Conservation (phyloP, 2,329 filamentous ascomycete species). For the Alternaria ethzedia region DNA sequence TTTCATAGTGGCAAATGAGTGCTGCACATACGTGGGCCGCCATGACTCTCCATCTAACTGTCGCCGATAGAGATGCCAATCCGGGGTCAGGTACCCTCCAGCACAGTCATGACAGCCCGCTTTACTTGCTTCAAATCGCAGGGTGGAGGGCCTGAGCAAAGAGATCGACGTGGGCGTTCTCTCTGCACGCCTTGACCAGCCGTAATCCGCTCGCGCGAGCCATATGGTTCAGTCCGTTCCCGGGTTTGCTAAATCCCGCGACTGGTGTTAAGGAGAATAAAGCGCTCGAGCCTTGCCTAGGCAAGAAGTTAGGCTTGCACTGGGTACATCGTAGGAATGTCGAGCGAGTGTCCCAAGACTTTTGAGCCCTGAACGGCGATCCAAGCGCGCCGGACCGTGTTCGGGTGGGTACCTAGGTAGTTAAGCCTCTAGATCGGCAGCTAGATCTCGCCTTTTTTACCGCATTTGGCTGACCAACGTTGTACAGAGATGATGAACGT, state of each 20-base stretch:
- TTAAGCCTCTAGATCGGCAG: neutral
- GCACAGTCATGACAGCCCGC: neutral
- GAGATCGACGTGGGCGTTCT: neutral
- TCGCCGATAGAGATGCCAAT: conserved; percentile 4
- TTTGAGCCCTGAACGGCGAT: neutral
- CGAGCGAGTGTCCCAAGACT: neutral
- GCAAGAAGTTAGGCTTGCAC: neutral
- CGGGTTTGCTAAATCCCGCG: conserved; percentile 3
- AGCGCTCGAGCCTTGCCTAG: neutral
- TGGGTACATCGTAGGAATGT: neutral
- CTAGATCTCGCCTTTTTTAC: neutral
- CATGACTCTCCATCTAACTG: neutral
- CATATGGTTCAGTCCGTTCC: conserved; percentile 1
- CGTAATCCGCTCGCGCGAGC: conserved; percentile 5
- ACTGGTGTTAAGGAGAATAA: conserved; percentile 2
- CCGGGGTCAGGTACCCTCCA: neutral
- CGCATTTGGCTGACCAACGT: neutral
- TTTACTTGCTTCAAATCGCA: conserved; percentile 1
- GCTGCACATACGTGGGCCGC: neutral
- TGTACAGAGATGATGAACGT: neutral
- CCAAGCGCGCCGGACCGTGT: neutral
- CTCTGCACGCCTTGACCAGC: neutral
- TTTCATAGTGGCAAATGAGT: neutral
- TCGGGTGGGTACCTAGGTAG: neutral
- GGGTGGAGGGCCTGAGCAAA: neutral